A percentile compares a stretch with the other conserved stretches of the same genome.
Conservation (phyloP, 768 basidiomycete genomes). For the Rhizopogon vesiculosus region DNA sequence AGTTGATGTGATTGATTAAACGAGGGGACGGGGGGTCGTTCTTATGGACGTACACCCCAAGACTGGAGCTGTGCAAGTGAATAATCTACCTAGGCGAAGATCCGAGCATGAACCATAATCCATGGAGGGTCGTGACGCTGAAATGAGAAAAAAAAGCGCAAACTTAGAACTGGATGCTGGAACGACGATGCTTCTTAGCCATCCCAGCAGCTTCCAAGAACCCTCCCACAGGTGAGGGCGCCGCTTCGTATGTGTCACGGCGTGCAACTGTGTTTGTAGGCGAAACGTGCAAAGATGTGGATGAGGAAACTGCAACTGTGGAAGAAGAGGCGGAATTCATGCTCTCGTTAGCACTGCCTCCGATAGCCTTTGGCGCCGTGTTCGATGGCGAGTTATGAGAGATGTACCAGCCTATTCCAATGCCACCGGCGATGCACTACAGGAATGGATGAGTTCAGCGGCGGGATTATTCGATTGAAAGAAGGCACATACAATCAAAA, state of each 20-base stretch:
- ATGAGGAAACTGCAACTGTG: constrained; percentile 8
- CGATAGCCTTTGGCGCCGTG: constrained; percentile 55
- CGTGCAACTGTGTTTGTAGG: constrained; percentile 59
- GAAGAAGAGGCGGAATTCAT: constrained; percentile 14
- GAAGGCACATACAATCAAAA: constrained; percentile 44
- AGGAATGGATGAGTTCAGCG: not conserved
- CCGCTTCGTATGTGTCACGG: constrained; percentile 20
- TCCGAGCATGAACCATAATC: not conserved
- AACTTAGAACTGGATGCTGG: constrained; percentile 8
- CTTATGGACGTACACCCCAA: constrained; percentile 19
- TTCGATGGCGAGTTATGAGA: constrained; percentile 47
- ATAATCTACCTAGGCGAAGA: not conserved
- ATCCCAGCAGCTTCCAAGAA: constrained; percentile 6
- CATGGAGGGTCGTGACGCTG: not conserved
- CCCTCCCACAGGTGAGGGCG: constrained; percentile 6
- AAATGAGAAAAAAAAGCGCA: not conserved
- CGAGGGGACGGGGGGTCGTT: constrained; percentile 25
- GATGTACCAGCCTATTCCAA: constrained; percentile 57
- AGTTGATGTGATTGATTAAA: constrained; percentile 20
- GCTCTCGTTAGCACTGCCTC: constrained; percentile 53
- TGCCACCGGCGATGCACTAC: constrained; percentile 48
- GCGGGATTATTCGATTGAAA: not conserved
- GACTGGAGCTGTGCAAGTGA: not conserved
- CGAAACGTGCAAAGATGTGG: constrained; percentile 38
- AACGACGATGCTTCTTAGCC: constrained; percentile 10